Evolutionary conservation across 129 eudicot species (phyloP).

Genomic region (Ambrosia artemisiifolia): DNA sequence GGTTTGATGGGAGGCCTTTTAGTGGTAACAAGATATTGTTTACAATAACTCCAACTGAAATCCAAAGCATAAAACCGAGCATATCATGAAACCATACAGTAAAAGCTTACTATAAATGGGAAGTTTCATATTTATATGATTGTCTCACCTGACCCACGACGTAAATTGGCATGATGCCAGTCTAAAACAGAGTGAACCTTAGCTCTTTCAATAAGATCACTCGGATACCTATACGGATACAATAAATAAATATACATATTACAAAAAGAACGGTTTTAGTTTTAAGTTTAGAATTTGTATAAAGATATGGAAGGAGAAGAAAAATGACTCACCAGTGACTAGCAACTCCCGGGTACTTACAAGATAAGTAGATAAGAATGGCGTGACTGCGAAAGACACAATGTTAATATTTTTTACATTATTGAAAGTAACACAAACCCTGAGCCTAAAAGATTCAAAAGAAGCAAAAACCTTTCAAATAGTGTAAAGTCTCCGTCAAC

Average conservation of each 20-base stretch:
- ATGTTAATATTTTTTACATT: not conserved
- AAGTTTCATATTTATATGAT: not conserved
- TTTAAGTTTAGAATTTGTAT: not conserved
- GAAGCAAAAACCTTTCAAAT: not conserved
- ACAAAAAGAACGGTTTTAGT: not conserved
- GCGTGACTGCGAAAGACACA: slow-evolving; percentile 61
- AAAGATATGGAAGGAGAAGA: not conserved
- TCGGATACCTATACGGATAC: slow-evolving; percentile 63
- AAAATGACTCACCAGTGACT: slow-evolving; percentile 68
- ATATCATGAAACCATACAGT: not conserved
- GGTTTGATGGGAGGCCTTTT: slow-evolving; percentile 38
- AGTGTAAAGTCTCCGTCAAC: too few relatives aligned
- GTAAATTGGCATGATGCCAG: slow-evolving; percentile 94
- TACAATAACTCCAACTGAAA: slow-evolving; percentile 32
- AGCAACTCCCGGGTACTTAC: slow-evolving; percentile 61
- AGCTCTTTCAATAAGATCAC: slow-evolving; percentile 67
- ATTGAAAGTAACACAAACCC: not conserved
- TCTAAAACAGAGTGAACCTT: slow-evolving; percentile 82
- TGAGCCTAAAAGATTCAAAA: not conserved
- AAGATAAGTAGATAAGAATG: slow-evolving; percentile 63
- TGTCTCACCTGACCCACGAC: slow-evolving; percentile 64
- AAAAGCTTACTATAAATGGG: not conserved
- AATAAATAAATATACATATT: not conserved
- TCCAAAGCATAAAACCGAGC: not conserved
- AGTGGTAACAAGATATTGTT: slow-evolving; percentile 38